Evolutionary conservation across 2,329 filamentous ascomycete species (phyloP).

Genomic region (Alternaria dauci): DNA sequence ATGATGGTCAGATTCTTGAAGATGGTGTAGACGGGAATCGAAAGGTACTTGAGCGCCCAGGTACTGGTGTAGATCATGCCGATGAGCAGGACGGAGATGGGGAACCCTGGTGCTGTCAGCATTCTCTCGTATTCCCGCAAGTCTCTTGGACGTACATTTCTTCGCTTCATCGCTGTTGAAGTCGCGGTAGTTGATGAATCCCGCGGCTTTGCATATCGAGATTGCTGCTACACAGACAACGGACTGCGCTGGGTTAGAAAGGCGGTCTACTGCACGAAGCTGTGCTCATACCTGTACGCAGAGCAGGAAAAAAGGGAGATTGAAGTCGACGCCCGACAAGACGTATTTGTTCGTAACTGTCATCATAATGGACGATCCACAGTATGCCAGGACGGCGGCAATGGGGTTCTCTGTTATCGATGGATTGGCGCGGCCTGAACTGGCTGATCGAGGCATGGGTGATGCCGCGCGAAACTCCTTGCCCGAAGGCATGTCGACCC

Average conservation of each 20-base stretch:
- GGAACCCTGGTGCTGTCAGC: conserved; percentile 74
- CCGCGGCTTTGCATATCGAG: conserved; percentile 78
- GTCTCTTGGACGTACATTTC: conserved; percentile 73
- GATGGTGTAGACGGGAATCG: conserved; percentile 98
- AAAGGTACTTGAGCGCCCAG: conserved; percentile 94
- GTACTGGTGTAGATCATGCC: conserved; percentile 99
- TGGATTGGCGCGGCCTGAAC: conserved; percentile 27
- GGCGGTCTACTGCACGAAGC: background rate
- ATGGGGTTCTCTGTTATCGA: conserved; percentile 75
- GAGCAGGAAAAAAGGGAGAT: conserved; percentile 95
- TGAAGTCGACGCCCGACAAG: conserved; percentile 88
- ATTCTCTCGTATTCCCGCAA: background rate
- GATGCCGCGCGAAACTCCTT: conserved; percentile 51
- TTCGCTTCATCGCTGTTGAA: conserved; percentile 90
- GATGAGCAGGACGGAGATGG: conserved; percentile 92
- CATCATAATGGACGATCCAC: conserved; percentile 96
- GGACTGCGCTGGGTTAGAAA: conserved; percentile 65
- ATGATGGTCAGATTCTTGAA: conserved; percentile 99
- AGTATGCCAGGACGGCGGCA: conserved; percentile 88
- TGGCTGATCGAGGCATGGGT: conserved; percentile 60
- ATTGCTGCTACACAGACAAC: conserved; percentile 89
- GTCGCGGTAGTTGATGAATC: conserved; percentile 81
- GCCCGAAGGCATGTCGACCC: conserved; percentile 68
- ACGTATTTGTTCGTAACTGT: conserved; percentile 99
- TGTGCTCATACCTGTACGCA: conserved; percentile 79